Evolutionary conservation across 345 rosid genomes (phyloP).

Genomic region (Mallotus nudiflorus): DNA sequence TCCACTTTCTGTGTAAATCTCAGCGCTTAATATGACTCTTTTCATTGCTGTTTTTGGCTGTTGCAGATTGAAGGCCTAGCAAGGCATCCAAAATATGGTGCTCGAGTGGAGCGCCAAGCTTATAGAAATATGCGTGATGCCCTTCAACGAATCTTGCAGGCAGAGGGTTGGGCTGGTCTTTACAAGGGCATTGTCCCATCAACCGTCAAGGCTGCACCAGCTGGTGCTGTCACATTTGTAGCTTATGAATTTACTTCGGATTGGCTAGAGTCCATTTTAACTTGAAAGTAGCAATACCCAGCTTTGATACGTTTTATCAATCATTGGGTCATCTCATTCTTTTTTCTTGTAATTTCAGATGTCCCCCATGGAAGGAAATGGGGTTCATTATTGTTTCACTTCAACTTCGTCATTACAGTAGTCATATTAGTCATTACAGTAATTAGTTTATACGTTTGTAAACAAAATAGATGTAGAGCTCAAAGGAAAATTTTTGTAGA

Average conservation of each 20-base stretch:
- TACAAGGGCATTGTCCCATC: slow-evolving; percentile 95
- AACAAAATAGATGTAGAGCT: neutral
- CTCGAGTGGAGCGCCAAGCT: slow-evolving; percentile 64
- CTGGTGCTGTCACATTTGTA: slow-evolving; percentile 94
- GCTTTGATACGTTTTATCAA: neutral
- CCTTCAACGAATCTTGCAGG: slow-evolving; percentile 47
- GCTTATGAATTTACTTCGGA: slow-evolving; percentile 75
- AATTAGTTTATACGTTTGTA: neutral
- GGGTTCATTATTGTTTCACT: neutral
- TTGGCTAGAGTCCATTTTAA: slow-evolving; percentile 72
- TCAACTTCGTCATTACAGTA: neutral
- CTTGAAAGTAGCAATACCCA: slow-evolving; percentile 32
- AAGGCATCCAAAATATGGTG: slow-evolving; percentile 90
- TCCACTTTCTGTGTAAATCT: too few relatives aligned
- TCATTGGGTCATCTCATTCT: slow-evolving; percentile 27
- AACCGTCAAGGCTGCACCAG: slow-evolving; percentile 96
- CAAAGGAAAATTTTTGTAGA: neutral
- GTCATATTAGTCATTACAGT: too few relatives aligned
- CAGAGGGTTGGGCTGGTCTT: slow-evolving; percentile 90
- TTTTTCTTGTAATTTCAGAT: slow-evolving; percentile 14
- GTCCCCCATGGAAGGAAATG: slow-evolving; percentile 13
- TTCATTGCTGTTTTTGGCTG: slow-evolving; percentile 10
- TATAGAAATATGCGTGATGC: slow-evolving; percentile 87
- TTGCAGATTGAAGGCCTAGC: slow-evolving; percentile 84
- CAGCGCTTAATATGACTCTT: neutral